These are phyloP conservation scores for Scytalidium lignicola DNA, from an alignment of 2,329 filamentous ascomycete genomes.

Conservation along the genomic window DNA sequence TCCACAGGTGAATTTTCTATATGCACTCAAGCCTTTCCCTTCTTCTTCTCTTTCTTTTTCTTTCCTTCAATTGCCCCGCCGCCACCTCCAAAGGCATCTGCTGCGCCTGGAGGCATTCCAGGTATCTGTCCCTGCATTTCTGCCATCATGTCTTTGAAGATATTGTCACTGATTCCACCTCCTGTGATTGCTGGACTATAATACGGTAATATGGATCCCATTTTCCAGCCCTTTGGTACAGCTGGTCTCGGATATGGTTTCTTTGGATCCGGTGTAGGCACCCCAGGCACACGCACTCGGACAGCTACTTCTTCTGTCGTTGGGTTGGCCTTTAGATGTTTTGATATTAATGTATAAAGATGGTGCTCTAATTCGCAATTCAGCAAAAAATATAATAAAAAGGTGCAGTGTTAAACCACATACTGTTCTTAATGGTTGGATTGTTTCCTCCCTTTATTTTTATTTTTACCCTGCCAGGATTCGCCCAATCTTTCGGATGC, in stretches of 20 bases:
- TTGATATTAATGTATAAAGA: conserved; percentile 74
- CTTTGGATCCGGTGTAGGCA: conserved; percentile 55
- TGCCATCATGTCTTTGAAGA: conserved; percentile 95
- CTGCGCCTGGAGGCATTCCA: conserved; percentile 33
- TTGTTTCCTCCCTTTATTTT: conserved; percentile 59
- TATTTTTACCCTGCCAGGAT: conserved; percentile 85
- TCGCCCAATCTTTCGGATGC: conserved; percentile 96
- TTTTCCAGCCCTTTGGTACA: conserved; percentile 86
- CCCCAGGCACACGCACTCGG: conserved; percentile 66
- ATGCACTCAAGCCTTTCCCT: conserved; percentile 22
- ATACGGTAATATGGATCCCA: conserved; percentile 76
- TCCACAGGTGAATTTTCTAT: neutral
- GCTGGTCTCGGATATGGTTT: conserved; percentile 68
- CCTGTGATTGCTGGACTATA: conserved; percentile 87
- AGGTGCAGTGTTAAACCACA: conserved; percentile 21
- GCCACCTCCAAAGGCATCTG: conserved; percentile 37
- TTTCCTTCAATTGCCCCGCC: conserved; percentile 27
- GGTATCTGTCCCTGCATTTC: conserved; percentile 61
- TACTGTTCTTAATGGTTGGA: conserved; percentile 58
- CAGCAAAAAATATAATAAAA: conserved; percentile 1
- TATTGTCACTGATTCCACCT: conserved; percentile 88
- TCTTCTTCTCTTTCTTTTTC: conserved; percentile 46
- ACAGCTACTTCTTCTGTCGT: conserved; percentile 69
- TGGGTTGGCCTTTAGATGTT: conserved; percentile 72
- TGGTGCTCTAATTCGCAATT: conserved; percentile 72